phyloP scores from a whole-genome alignment of 768 basidiomycete genomes.

The Rhizopogon salebrosus region DNA sequence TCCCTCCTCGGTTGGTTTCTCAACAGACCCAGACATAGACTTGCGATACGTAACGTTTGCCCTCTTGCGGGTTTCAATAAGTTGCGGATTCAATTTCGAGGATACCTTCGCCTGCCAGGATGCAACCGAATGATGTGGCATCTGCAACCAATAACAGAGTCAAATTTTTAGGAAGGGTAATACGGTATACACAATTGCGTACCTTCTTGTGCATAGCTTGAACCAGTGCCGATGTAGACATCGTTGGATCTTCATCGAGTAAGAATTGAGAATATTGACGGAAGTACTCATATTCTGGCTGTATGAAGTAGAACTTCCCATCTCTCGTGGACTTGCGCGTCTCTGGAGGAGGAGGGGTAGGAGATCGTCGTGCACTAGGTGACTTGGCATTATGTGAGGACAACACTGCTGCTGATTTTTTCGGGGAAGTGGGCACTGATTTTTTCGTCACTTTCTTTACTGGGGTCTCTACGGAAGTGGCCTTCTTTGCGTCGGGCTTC shows the following conservation, averaged over 20 bases:
- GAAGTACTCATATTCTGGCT: constrained; percentile 46
- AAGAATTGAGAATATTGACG: constrained; percentile 39
- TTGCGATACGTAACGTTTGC: constrained; percentile 50
- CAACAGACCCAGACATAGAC: constrained; percentile 4
- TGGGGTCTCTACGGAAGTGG: constrained; percentile 3
- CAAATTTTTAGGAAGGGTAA: not conserved
- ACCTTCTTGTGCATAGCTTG: constrained; percentile 44
- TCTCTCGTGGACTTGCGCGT: constrained; percentile 21
- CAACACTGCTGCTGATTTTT: not conserved
- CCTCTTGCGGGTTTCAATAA: constrained; percentile 46
- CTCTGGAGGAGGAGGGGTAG: constrained; percentile 40
- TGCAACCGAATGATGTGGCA: constrained; percentile 49
- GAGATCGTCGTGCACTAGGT: constrained; percentile 25
- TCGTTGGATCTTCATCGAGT: constrained; percentile 42
- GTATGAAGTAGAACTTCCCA: constrained; percentile 41
- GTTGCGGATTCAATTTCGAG: constrained; percentile 25
- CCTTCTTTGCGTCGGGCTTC: constrained; percentile 1
- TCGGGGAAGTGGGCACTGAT: not conserved
- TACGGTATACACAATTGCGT: not conserved
- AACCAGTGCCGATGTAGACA: constrained; percentile 33
- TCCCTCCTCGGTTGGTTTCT: not conserved
- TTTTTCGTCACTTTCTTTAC: constrained; percentile 8
- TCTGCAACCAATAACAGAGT: constrained; percentile 30
- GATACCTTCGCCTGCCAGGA: constrained; percentile 48
- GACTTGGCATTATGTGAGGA: constrained; percentile 2